Evolutionary conservation across 352 stramenopile species (phyloP).

Genomic region (Globisporangium rhizosaccharum): DNA sequence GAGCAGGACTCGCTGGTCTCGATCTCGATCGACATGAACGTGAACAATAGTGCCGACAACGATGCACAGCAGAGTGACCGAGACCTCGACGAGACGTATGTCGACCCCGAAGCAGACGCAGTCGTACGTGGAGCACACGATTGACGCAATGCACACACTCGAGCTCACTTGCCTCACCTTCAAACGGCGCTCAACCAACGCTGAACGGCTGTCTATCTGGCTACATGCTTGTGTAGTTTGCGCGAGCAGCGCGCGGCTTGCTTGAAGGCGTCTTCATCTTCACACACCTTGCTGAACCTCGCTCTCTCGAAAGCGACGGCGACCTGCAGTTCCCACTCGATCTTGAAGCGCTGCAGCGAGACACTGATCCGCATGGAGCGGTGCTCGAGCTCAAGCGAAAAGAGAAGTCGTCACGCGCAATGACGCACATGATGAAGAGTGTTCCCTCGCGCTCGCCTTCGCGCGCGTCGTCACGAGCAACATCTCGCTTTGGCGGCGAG

Average conservation of each 20-base stretch:
- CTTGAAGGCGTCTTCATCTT: conserved; percentile 8
- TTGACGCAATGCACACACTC: too few relatives aligned
- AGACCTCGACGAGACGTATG: background rate
- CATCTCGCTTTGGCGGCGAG: conserved; percentile 24
- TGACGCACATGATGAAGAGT: conserved; percentile 9
- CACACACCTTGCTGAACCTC: background rate
- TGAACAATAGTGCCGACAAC: background rate
- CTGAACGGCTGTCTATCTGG: too few relatives aligned
- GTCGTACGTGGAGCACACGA: too few relatives aligned
- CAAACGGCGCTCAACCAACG: background rate
- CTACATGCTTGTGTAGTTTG: conserved; percentile 3
- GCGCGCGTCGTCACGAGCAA: conserved; percentile 25
- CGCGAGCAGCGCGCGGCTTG: background rate
- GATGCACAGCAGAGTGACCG: background rate
- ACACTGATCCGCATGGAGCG: conserved; percentile 6
- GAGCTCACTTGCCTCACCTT: too few relatives aligned
- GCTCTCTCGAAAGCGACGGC: background rate
- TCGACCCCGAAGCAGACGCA: background rate
- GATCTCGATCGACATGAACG: conserved; percentile 1
- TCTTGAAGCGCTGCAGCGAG: background rate
- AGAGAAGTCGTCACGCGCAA: conserved; percentile 11
- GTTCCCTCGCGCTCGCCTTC: conserved; percentile 13
- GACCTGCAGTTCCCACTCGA: conserved; percentile 10
- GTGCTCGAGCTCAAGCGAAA: conserved; percentile 6
- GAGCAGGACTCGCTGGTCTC: conserved; percentile 6